Conservation (phyloP, 164 flowering plant species). For the Vitis rotundifolia region DNA sequence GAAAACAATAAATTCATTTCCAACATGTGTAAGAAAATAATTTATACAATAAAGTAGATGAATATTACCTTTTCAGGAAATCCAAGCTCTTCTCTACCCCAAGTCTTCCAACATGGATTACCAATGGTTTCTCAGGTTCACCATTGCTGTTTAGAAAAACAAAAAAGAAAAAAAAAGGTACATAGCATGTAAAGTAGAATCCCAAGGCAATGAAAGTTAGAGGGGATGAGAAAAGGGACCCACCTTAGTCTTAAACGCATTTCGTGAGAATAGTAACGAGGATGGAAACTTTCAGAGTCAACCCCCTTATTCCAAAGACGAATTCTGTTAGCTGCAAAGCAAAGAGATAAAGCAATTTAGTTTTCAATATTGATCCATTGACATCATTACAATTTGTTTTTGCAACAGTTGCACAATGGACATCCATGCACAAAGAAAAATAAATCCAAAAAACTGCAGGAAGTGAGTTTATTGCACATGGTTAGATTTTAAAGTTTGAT, state of each 20-base stretch:
- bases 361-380: background rate
- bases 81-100: constrained; percentile 99
- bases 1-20: background rate
- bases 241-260: constrained; percentile 83
- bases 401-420: background rate
- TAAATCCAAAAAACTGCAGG: too few species aligned
- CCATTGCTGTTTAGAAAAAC: constrained; percentile 53
- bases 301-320: constrained; percentile 98
- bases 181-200: too few species aligned
- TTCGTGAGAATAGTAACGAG: constrained; percentile 65
- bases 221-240: constrained; percentile 5
- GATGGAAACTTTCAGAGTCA: constrained; percentile 90
- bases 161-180: constrained; percentile 3
- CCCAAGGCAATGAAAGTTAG: background rate
- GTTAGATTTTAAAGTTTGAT: background rate
- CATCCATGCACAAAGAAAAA: too few species aligned
- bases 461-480: background rate
- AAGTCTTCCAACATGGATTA: constrained; percentile 92
- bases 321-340: constrained; percentile 69
- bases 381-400: too few species aligned
- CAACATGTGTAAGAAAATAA: background rate
- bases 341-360: background rate
- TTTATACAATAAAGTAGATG: background rate
- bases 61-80: constrained; percentile 72
- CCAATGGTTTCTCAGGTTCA: constrained; percentile 87